Evolutionary conservation across 495 filamentous ascomycete species (phyloP).

Genomic region (Podospora conica): DNA sequence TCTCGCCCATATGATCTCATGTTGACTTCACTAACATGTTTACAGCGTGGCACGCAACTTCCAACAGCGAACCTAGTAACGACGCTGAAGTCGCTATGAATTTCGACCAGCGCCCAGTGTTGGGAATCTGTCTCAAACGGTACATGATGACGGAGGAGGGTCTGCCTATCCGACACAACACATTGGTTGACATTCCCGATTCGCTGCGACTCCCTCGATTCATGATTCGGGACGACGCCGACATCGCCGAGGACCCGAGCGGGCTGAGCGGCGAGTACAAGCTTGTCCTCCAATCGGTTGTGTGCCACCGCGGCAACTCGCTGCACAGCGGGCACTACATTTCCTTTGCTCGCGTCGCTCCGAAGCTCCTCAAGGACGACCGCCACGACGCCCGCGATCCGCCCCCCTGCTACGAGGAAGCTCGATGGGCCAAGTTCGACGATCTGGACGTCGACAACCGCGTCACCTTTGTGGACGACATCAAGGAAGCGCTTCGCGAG

Average conservation of each 20-base stretch:
- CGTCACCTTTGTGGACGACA: slow-evolving; percentile 69
- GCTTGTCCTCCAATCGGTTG: slow-evolving; percentile 76
- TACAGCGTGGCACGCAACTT: slow-evolving; percentile 62
- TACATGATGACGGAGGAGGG: slow-evolving; percentile 73
- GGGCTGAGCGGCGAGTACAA: slow-evolving; percentile 59
- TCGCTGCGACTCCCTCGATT: slow-evolving; percentile 87
- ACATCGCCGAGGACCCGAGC: slow-evolving; percentile 56
- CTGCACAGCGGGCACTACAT: slow-evolving; percentile 93
- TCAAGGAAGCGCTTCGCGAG: slow-evolving; percentile 61
- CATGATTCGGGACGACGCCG: slow-evolving; percentile 65
- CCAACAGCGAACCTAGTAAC: slow-evolving; percentile 35
- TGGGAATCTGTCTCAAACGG: slow-evolving; percentile 87
- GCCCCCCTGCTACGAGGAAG: slow-evolving; percentile 49
- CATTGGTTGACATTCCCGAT: slow-evolving; percentile 84
- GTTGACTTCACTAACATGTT: slow-evolving; percentile 48
- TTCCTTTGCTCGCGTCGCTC: slow-evolving; percentile 65
- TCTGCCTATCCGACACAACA: slow-evolving; percentile 60
- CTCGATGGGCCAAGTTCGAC: slow-evolving; percentile 85
- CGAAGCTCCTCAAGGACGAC: slow-evolving; percentile 48
- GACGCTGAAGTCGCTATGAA: slow-evolving; percentile 45
- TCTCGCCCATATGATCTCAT: slow-evolving; percentile 1
- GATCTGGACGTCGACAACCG: slow-evolving; percentile 61
- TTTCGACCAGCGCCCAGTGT: slow-evolving; percentile 60
- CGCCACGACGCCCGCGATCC: slow-evolving; percentile 46
- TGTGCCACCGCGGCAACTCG: slow-evolving; percentile 85